These are phyloP conservation scores for Lyophyllum shimeji DNA, from an alignment of 768 basidiomycete genomes.

Conservation along the genomic window DNA sequence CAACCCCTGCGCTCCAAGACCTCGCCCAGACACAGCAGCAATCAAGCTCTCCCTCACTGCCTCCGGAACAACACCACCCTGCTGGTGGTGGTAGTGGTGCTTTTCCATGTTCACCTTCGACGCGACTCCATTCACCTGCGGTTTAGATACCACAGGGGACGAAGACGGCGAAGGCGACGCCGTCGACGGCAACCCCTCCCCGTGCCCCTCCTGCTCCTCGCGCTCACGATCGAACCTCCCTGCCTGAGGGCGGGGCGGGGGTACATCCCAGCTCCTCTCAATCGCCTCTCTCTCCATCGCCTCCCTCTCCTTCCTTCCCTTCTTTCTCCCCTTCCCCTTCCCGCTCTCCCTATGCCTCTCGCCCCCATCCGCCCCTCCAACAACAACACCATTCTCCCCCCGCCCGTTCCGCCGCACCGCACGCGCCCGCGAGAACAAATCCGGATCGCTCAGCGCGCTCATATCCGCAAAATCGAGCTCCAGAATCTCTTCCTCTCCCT, in stretches of 20 bases:
- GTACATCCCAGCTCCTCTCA: constrained; percentile 64
- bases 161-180: constrained; percentile 15
- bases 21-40: constrained; percentile 21
- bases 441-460: constrained; percentile 68
- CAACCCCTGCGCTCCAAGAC: constrained; percentile 24
- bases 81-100: constrained; percentile 14
- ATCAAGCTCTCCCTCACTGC: constrained; percentile 30
- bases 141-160: constrained; percentile 3
- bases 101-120: constrained; percentile 13
- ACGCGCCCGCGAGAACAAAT: constrained; percentile 45
- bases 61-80: constrained; percentile 10
- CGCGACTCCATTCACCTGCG: constrained; percentile 1
- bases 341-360: constrained; percentile 24
- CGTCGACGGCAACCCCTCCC: constrained; percentile 14
- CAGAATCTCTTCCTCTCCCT: constrained; percentile 59
- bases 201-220: not conserved
- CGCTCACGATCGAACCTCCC: no score
- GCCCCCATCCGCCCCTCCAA: constrained; percentile 8
- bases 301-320: constrained; percentile 26
- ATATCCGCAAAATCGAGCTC: constrained; percentile 78
- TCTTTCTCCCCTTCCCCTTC: constrained; percentile 24
- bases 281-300: constrained; percentile 49
- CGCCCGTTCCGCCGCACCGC: not conserved
- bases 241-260: constrained; percentile 11
- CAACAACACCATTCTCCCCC: not conserved